These are phyloP conservation scores for Ophiosphaerella korrae DNA, from an alignment of 2,329 filamentous ascomycete species.

Conservation along the genomic window DNA sequence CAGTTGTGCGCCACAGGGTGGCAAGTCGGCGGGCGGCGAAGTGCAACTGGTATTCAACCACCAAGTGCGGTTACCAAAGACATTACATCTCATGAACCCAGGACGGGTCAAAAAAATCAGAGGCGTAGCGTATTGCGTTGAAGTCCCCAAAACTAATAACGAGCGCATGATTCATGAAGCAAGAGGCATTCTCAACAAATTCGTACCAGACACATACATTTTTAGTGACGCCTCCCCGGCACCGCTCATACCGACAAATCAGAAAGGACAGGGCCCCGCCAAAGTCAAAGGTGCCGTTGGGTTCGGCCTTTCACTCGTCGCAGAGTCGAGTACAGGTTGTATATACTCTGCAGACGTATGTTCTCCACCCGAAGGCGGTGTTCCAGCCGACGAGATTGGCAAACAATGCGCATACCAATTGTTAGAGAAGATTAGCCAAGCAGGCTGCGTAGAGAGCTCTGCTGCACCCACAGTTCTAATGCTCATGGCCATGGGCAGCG, in stretches of 20 bases:
- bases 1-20: constrained; percentile 71
- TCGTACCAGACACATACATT: constrained; percentile 89
- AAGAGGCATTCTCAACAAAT: constrained; percentile 78
- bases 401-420: constrained; percentile 87
- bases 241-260: constrained; percentile 68
- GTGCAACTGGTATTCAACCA: constrained; percentile 95
- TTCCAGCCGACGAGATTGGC: constrained; percentile 88
- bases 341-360: constrained; percentile 86
- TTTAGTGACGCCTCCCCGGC: constrained; percentile 71
- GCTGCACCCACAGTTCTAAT: constrained; percentile 77
- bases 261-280: constrained; percentile 64
- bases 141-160: constrained; percentile 91
- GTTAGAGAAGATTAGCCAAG: constrained; percentile 78
- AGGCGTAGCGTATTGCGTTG: constrained; percentile 91
- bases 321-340: constrained; percentile 86
- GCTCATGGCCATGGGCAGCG: constrained; percentile 97
- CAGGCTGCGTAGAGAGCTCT: constrained; percentile 77
- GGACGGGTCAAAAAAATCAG: constrained; percentile 87
- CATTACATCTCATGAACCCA: constrained; percentile 82
- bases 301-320: constrained; percentile 88
- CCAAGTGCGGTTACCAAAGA: constrained; percentile 92
- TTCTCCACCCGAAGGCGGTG: constrained; percentile 75
- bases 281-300: constrained; percentile 75
- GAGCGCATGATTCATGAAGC: constrained; percentile 92
- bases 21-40: constrained; percentile 81